phyloP scores from a whole-genome alignment of 139 green algal genomes.

The Volvox africanus region DNA sequence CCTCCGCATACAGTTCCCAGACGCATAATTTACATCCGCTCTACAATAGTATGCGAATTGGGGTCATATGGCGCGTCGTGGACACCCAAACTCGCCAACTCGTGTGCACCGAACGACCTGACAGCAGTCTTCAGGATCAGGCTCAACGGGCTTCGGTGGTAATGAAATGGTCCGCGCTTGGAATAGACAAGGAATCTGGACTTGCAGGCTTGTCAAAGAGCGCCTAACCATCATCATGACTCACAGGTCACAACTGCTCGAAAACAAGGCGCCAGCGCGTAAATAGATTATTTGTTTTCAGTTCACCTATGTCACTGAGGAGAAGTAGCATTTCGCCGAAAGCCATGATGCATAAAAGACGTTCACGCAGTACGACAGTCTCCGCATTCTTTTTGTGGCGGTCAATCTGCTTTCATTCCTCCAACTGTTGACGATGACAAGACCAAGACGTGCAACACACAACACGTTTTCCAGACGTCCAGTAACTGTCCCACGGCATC shows the following conservation, averaged over 20 bases:
- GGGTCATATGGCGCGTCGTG: no score
- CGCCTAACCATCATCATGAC: background rate
- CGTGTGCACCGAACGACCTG: background rate
- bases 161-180: background rate
- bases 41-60: background rate
- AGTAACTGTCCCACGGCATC: no score
- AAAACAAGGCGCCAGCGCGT: background rate
- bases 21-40: slow-evolving; percentile 18
- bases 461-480: no score
- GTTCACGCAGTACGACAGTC: no score
- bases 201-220: background rate
- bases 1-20: slow-evolving; percentile 11
- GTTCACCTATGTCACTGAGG: no score
- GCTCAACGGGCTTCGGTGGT: background rate
- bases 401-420: no score
- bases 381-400: no score
- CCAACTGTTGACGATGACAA: no score
- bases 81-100: no score
- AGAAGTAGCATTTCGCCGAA: no score
- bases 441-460: no score
- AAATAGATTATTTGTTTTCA: background rate
- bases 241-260: background rate
- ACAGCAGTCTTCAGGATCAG: slow-evolving; percentile 22
- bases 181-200: background rate
- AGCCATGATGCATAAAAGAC: no score